Evolutionary conservation across 352 stramenopile species (phyloP), one percentile per base, ranked within the genome.

Genomic region (Pythium oligandrum): DNA sequence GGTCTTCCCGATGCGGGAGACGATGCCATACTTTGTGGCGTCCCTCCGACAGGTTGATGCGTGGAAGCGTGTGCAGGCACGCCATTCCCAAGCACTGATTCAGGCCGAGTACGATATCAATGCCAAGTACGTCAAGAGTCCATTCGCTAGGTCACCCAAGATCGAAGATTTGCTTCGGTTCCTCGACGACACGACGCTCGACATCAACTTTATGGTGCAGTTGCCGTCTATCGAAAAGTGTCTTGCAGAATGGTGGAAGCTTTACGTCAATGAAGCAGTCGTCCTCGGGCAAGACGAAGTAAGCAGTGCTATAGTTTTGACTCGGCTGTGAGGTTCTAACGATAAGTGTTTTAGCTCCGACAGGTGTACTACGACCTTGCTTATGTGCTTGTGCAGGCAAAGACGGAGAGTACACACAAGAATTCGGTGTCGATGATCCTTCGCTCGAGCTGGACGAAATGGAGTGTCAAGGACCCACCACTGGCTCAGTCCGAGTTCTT

Each of bases 181-280:
- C 49, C 60, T 92, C 35, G 77, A 88, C 40, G 81, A 90, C 51
- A 89, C 79, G 2, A 66, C 71, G 17, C 48, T 90, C 36, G 81
- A 94, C 52, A 88, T 91, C 44, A 83, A 89, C 48, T 92, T 90
- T 39, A 89, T 90, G 76, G 75, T 87, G 45, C 78, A 88, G 48
- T 55, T 94, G 8, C 83, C 83, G 44, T 92, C 81, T 31, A 92
- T 94, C 42, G 79, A 94, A 37, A 83, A 82, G 48, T 90, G 78
- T 45, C 61, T 92, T 1, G 71, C 81, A 4, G 75, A 75, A 46
- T 94, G 81, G 81, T 86, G 75, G 75, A 63, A 60, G 6, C 32
- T 83, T 7, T 87, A 88, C 36, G 66, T 66, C 4, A 73, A 66
- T 4, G 66, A 72, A 36, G 68, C 69, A 10, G 45, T 63, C 2